These are phyloP conservation scores for Apiospora aurea DNA, from an alignment of 2,329 filamentous ascomycete species.

Conservation along the genomic window DNA sequence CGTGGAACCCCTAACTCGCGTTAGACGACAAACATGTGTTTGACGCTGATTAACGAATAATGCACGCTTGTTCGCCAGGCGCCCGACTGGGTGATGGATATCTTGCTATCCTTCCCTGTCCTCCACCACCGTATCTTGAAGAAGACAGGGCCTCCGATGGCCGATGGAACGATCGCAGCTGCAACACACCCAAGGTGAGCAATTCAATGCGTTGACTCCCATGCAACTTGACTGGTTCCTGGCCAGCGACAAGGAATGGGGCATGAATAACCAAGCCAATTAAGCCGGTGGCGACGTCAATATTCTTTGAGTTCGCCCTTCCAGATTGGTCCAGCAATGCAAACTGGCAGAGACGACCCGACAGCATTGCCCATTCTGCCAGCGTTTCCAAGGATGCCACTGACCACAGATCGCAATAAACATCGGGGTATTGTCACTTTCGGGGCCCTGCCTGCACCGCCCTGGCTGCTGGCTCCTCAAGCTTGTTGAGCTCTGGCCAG, in stretches of 20 bases:
- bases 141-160: background rate
- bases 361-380: background rate
- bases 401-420: conserved; percentile 3
- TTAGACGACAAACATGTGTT: conserved; percentile 19
- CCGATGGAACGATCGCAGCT: conserved; percentile 9
- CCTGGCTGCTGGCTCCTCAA: background rate
- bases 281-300: conserved; percentile 8
- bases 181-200: conserved; percentile 20
- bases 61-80: background rate
- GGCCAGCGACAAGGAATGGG: background rate
- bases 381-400: background rate
- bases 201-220: background rate
- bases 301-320: background rate
- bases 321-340: conserved; percentile 14
- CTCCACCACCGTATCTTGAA: background rate
- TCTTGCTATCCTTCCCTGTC: background rate
- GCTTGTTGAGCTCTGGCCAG: too few species aligned
- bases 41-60: conserved; percentile 2
- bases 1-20: conserved; percentile 12
- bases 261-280: conserved; percentile 15
- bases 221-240: background rate
- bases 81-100: background rate
- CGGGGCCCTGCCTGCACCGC: conserved; percentile 1
- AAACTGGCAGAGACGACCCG: background rate
- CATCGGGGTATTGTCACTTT: conserved; percentile 15